Percentiles rank a stretch among this genome's conserved stretches.
These are phyloP conservation scores for Rhodotorula glutinis DNA, from an alignment of 1,284 basidiomycete species.

Conservation along the genomic window DNA sequence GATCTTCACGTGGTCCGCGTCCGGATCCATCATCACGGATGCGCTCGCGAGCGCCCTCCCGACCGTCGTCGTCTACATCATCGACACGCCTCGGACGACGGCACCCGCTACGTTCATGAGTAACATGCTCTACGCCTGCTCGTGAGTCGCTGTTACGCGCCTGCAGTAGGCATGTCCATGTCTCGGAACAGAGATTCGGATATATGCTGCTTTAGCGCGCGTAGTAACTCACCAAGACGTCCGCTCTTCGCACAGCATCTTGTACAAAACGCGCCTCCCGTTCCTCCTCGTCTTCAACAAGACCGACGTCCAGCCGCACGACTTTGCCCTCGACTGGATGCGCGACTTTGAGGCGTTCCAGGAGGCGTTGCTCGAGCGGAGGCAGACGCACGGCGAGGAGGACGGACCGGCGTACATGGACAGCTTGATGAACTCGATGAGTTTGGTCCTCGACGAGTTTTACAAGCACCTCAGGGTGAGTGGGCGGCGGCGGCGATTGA, in stretches of 20 bases:
- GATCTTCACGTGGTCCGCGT: slow-evolving; percentile 99
- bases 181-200: no score
- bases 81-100: slow-evolving; percentile 93
- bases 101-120: slow-evolving; percentile 99
- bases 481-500: slow-evolving; percentile 9
- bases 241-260: slow-evolving; percentile 61
- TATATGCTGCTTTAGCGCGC: no score
- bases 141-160: slow-evolving; percentile 59
- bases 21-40: slow-evolving; percentile 96
- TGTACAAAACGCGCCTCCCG: slow-evolving; percentile 97
- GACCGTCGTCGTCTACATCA: slow-evolving; percentile 91
- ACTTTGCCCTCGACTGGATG: slow-evolving; percentile 98
- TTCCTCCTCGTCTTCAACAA: slow-evolving; percentile 99
- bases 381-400: slow-evolving; percentile 53
- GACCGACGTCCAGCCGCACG: slow-evolving; percentile 80
- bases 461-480: slow-evolving; percentile 89
- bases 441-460: slow-evolving; percentile 95
- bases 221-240: background rate
- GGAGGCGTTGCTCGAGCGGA: slow-evolving; percentile 50
- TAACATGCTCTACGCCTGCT: slow-evolving; percentile 99
- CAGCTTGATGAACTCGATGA: slow-evolving; percentile 99
- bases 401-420: slow-evolving; percentile 97
- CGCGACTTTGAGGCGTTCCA: slow-evolving; percentile 80
- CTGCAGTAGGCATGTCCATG: no score
- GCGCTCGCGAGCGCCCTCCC: slow-evolving; percentile 92